A percentile compares a stretch with the other conserved stretches of the same genome.
phyloP scores from a whole-genome alignment of 352 stramenopile species.

The Phytophthora agathidicida region DNA sequence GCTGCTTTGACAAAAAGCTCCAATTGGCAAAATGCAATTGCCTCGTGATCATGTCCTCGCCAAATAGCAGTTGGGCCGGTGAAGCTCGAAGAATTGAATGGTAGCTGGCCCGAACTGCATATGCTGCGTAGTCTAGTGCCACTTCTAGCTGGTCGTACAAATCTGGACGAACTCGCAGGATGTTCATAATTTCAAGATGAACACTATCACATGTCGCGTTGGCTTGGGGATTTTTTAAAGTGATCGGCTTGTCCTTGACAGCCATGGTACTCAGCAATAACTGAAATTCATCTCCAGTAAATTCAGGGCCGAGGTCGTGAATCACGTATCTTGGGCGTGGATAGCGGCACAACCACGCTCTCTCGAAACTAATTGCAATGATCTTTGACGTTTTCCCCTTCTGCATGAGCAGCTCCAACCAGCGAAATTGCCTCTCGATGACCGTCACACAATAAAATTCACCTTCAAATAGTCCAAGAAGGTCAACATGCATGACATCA shows the following conservation, averaged over 20 bases:
- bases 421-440: conserved; percentile 13
- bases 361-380: conserved; percentile 12
- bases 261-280: background rate
- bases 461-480: background rate
- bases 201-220: conserved; percentile 19
- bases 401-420: conserved; percentile 12
- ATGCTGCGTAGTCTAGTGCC: conserved; percentile 10
- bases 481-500: conserved; percentile 14
- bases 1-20: conserved; percentile 14
- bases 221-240: conserved; percentile 9
- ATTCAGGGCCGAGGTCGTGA: conserved; percentile 9
- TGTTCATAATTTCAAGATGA: conserved; percentile 15
- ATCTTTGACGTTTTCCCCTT: background rate
- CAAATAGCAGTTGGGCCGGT: conserved; percentile 9
- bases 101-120: conserved; percentile 9
- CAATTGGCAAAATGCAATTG: conserved; percentile 11
- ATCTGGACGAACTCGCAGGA: background rate
- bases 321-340: background rate
- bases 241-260: conserved; percentile 13
- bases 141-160: conserved; percentile 4
- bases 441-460: conserved; percentile 7
- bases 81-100: conserved; percentile 1
- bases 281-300: conserved; percentile 15
- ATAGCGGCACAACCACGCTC: conserved; percentile 14
- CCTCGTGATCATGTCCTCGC: conserved; percentile 4